These are phyloP conservation scores for Gymnopilus dilepis DNA, from an alignment of 768 basidiomycete genomes.

Conservation along the genomic window DNA sequence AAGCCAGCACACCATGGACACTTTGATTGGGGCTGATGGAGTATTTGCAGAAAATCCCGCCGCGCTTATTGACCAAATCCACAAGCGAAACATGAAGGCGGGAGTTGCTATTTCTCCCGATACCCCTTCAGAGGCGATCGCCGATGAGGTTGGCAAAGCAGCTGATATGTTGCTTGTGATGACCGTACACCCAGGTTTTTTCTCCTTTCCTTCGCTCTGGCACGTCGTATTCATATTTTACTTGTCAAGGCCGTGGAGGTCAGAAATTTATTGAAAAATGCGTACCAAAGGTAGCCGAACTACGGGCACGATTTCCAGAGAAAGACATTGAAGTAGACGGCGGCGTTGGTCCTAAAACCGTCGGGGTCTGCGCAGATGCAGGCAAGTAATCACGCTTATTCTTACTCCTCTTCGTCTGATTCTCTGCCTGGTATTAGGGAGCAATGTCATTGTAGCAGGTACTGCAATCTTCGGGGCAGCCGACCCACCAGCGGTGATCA, in stretches of 20 bases:
- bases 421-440: constrained; percentile 58
- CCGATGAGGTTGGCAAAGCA: constrained; percentile 78
- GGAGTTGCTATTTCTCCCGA: constrained; percentile 97
- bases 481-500: constrained; percentile 81
- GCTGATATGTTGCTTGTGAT: constrained; percentile 98
- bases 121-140: constrained; percentile 87
- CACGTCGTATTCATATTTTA: not conserved
- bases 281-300: constrained; percentile 90
- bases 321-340: constrained; percentile 99
- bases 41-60: constrained; percentile 63
- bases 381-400: constrained; percentile 48
- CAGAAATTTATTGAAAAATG: constrained; percentile 96
- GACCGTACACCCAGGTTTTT: constrained; percentile 91
- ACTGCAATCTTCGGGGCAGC: constrained; percentile 90
- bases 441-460: constrained; percentile 98
- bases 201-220: not conserved
- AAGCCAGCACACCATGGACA: constrained; percentile 31
- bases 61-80: constrained; percentile 81
- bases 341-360: constrained; percentile 91
- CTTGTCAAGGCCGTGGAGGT: constrained; percentile 76
- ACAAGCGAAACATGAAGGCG: constrained; percentile 85
- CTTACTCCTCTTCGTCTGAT: not conserved
- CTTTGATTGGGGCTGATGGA: not conserved
- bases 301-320: constrained; percentile 87
- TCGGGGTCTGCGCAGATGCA: constrained; percentile 87